A percentile compares a stretch with the other conserved stretches of the same genome.
These are phyloP conservation scores for Phytophthora capsici DNA, from an alignment of 352 stramenopile genomes.

Conservation along the genomic window DNA sequence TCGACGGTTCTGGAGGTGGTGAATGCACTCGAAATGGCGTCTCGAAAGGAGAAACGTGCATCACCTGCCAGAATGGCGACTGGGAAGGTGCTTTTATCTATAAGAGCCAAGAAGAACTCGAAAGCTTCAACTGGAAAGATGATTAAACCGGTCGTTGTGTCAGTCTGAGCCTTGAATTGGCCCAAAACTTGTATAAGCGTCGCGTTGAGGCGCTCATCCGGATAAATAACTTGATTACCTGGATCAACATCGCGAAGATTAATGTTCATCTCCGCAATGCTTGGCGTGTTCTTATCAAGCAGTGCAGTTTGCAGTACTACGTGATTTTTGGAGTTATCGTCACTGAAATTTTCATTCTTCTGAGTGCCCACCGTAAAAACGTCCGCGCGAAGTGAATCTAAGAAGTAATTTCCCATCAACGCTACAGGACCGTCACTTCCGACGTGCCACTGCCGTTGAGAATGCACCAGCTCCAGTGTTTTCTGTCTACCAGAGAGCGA, in stretches of 20 bases:
- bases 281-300: slow-evolving; percentile 49
- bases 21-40: slow-evolving; percentile 66
- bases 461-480: slow-evolving; percentile 42
- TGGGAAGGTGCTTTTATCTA: slow-evolving; percentile 26
- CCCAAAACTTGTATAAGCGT: slow-evolving; percentile 47
- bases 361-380: slow-evolving; percentile 54
- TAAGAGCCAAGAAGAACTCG: slow-evolving; percentile 53
- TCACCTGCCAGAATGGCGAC: slow-evolving; percentile 58
- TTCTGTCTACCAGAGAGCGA: slow-evolving; percentile 14
- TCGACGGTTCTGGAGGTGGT: slow-evolving; percentile 25
- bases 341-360: neutral
- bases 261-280: slow-evolving; percentile 64
- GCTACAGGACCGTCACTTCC: slow-evolving; percentile 61
- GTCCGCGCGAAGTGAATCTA: slow-evolving; percentile 79
- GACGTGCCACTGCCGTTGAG: slow-evolving; percentile 42
- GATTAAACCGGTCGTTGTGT: slow-evolving; percentile 50
- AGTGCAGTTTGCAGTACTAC: slow-evolving; percentile 47
- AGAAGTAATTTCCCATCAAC: slow-evolving; percentile 87
- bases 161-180: slow-evolving; percentile 15
- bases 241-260: slow-evolving; percentile 35
- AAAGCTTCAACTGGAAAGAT: slow-evolving; percentile 78
- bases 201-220: slow-evolving; percentile 43
- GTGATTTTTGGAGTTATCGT: neutral
- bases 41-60: slow-evolving; percentile 65
- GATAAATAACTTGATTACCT: slow-evolving; percentile 37